phyloP scores from a whole-genome alignment of 129 eudicot genomes.

The Flaveria linearis region DNA sequence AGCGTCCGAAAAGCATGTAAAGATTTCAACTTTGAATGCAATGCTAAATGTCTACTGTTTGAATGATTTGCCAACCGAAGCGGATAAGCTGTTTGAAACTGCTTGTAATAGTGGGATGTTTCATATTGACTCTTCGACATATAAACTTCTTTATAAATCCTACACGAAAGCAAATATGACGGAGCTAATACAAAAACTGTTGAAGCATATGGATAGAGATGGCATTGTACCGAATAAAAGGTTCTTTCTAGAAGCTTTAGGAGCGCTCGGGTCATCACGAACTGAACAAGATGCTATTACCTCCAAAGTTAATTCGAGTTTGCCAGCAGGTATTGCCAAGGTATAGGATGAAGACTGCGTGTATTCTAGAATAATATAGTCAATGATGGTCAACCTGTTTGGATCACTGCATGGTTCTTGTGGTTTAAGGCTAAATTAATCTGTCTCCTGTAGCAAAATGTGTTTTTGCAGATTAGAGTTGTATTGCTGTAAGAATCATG shows the following conservation, averaged over 20 bases:
- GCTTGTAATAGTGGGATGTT: constrained; percentile 43
- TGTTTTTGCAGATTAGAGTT: background rate
- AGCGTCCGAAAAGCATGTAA: constrained; percentile 53
- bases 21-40: constrained; percentile 77
- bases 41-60: constrained; percentile 85
- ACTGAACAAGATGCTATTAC: constrained; percentile 27
- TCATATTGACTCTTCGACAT: constrained; percentile 63
- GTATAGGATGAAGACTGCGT: constrained; percentile 15
- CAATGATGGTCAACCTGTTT: background rate
- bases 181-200: constrained; percentile 58
- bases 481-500: too few species aligned
- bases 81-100: constrained; percentile 62
- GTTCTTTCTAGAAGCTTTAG: constrained; percentile 82
- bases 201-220: constrained; percentile 74
- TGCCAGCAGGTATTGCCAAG: constrained; percentile 16
- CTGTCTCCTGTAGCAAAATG: background rate
- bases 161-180: constrained; percentile 78
- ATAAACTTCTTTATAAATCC: constrained; percentile 85
- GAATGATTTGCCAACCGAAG: constrained; percentile 72
- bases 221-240: constrained; percentile 78
- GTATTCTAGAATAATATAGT: background rate
- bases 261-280: constrained; percentile 59
- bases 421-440: too few species aligned
- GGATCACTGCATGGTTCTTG: too few species aligned
- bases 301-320: constrained; percentile 11